A percentile compares a stretch with the other conserved stretches of the same genome.
Conservation (phyloP, 768 basidiomycete species). For the Lactarius vividus region DNA sequence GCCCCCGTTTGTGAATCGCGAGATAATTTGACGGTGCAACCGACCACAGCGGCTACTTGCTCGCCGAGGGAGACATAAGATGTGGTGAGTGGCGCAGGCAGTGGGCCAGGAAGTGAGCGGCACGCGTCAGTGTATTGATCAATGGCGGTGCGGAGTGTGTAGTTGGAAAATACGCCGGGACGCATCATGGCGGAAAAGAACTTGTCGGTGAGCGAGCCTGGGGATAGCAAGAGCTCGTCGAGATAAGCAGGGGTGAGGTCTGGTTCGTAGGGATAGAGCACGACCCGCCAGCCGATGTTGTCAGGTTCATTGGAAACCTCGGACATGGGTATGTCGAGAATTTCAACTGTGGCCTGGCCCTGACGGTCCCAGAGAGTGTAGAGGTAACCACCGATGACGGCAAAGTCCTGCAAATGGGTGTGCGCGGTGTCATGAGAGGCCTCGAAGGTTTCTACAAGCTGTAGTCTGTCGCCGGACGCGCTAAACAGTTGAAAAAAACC, state of each 20-base stretch:
- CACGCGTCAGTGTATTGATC: conserved; percentile 77
- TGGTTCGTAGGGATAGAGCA: conserved; percentile 63
- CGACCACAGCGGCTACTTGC: conserved; percentile 81
- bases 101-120: conserved; percentile 58
- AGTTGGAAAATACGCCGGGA: conserved; percentile 82
- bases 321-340: conserved; percentile 45
- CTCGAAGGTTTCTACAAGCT: conserved; percentile 56
- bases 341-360: conserved; percentile 69
- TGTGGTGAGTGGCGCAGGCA: conserved; percentile 54
- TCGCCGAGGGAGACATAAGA: conserved; percentile 67
- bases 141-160: conserved; percentile 79
- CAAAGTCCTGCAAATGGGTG: conserved; percentile 77
- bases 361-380: conserved; percentile 81
- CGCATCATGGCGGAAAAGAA: conserved; percentile 82
- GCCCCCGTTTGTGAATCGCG: conserved; percentile 78
- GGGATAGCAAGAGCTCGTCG: conserved; percentile 72
- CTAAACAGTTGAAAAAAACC: conserved; percentile 76
- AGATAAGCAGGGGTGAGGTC: conserved; percentile 85
- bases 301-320: conserved; percentile 35
- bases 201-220: conserved; percentile 70
- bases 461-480: conserved; percentile 55
- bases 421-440: conserved; percentile 59
- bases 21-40: conserved; percentile 74
- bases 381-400: conserved; percentile 50
- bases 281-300: conserved; percentile 49